Evolutionary conservation across 148 eudicot genomes (phyloP), one percentile per base, ranked within the genome.

Genomic region (Persicaria tinctoria): DNA sequence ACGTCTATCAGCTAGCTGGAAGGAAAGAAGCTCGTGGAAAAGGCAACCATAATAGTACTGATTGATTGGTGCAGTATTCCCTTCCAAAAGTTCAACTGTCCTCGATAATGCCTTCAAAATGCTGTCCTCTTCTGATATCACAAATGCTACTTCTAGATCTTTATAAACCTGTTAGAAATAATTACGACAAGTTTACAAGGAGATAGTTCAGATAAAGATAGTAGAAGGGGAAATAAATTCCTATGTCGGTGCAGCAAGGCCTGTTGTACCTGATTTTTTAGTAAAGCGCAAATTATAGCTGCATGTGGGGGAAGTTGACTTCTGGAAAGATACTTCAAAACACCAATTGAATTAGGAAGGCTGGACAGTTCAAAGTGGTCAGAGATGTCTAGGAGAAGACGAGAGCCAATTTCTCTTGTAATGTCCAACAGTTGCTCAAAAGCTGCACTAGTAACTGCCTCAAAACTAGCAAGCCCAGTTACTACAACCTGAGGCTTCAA

Each of bases 351-450:
- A 80, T 86, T 81, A 18, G 98, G 98, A 71, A 94, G 86, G 77
- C 98, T 95, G 75, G 98, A 95, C 73, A 95, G 84, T 85, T 95
- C 98, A 82, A 95, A 90, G 78, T 95, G 98, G 77, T 95, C 98
- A 46, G 98, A 95, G 78, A 95, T 90, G 80, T 95, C 98, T 59
- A 95, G 76, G 80, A 95, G 87, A 84, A 95, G 82, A 49, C 98
- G 98, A 76, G 92, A 81, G 32, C 97, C 98, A 77, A 86, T 86
- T 81, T 89, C 90, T 76, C 86, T 85, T 38, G 98, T 95, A 73
- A 82, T 85, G 77, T 84, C 84, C 80, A 92, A 70, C 66, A 95
- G 87, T 76, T 80, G 88, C 87, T 88, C 91, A 86, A 95, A 92
- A 75, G 98, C 88, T 59, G 98, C 90, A 79, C 96, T 89, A 17